Evolutionary conservation across 73 alveolate genomes (phyloP).

Genomic region (Blepharisma stoltei): DNA sequence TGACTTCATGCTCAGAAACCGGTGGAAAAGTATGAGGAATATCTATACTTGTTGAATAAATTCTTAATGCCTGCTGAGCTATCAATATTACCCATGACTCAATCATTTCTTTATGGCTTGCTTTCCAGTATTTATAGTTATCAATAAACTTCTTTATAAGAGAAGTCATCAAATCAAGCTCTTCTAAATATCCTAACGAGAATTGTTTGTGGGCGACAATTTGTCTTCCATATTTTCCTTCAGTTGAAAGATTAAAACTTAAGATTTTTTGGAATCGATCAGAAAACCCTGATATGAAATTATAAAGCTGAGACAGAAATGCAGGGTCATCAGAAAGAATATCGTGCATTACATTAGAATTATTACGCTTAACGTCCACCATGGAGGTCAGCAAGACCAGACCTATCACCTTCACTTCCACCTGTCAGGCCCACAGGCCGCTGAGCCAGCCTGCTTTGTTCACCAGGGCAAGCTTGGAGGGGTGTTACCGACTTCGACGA

Average conservation of each 20-base stretch:
- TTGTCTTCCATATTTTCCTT: neutral
- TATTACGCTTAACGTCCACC: too few relatives aligned
- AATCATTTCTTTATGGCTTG: neutral
- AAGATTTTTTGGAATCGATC: neutral
- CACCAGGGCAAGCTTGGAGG: too few relatives aligned
- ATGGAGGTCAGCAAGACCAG: too few relatives aligned
- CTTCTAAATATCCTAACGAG: conserved; percentile 20
- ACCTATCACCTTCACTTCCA: too few relatives aligned
- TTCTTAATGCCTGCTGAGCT: neutral
- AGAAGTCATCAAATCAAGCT: neutral
- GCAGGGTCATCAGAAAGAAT: neutral
- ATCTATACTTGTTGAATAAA: neutral
- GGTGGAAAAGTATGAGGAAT: conserved; percentile 22
- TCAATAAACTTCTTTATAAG: neutral
- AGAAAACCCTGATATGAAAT: neutral
- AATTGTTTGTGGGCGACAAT: conserved; percentile 7
- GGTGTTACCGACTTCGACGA: too few relatives aligned
- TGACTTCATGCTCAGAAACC: conserved; percentile 1
- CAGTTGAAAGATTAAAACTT: neutral
- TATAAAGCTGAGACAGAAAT: neutral
- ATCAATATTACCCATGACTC: neutral
- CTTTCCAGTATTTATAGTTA: neutral
- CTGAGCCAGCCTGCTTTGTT: too few relatives aligned
- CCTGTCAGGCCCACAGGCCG: too few relatives aligned
- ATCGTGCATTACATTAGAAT: neutral